Conservation (phyloP, 345 rosid species). For the Lumnitzera littorea region DNA sequence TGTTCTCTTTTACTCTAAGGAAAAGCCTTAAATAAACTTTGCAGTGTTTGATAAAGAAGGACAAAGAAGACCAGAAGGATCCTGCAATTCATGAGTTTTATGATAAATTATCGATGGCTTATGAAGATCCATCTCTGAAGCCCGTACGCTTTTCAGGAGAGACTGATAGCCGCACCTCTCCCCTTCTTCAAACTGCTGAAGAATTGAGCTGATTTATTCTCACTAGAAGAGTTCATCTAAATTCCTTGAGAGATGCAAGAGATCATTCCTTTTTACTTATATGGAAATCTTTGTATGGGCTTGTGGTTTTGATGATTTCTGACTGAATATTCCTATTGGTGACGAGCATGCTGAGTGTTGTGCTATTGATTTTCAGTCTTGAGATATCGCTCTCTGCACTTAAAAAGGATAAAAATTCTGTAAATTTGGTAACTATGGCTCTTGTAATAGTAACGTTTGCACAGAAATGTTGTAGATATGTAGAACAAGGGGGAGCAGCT, state of each 20-base stretch:
- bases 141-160: constrained; percentile 32
- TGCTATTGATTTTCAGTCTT: too few species aligned
- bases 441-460: too few species aligned
- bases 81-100: constrained; percentile 52
- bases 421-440: too few species aligned
- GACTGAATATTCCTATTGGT: background rate
- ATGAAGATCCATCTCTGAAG: constrained; percentile 62
- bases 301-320: background rate
- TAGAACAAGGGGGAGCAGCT: too few species aligned
- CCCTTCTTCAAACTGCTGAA: constrained; percentile 35
- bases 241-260: background rate
- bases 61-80: constrained; percentile 52
- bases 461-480: too few species aligned
- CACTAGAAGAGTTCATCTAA: too few species aligned
- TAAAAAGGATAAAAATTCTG: too few species aligned
- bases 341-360: background rate
- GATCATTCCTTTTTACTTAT: background rate
- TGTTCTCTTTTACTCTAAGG: background rate
- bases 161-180: constrained; percentile 29
- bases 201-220: constrained; percentile 10
- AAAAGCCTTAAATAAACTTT: constrained; percentile 16
- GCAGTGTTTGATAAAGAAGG: constrained; percentile 80
- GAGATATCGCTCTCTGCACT: too few species aligned
- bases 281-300: constrained; percentile 3
- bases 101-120: constrained; percentile 47